A percentile compares a stretch with the other conserved stretches of the same genome.
Conservation (phyloP, 345 rosid genomes). For the Citrus maxima region DNA sequence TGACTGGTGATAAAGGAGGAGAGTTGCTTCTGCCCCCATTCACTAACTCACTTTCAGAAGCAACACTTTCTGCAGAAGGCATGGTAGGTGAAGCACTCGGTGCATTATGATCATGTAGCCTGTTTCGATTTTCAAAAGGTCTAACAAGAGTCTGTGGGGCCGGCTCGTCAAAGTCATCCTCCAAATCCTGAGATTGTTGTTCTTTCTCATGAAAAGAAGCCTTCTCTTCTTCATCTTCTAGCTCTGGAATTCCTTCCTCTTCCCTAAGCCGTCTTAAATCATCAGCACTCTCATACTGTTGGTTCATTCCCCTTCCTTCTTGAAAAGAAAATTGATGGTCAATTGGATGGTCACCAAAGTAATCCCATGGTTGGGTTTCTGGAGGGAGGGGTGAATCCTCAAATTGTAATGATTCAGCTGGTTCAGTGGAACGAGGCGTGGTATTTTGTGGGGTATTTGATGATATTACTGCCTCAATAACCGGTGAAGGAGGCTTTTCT, state of each 20-base stretch:
- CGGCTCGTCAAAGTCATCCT: constrained; percentile 72
- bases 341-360: constrained; percentile 64
- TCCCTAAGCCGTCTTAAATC: constrained; percentile 45
- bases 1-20: constrained; percentile 68
- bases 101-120: constrained; percentile 43
- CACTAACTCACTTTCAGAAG: constrained; percentile 50
- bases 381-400: constrained; percentile 52
- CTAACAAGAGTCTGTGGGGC: constrained; percentile 61
- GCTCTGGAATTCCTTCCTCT: constrained; percentile 59
- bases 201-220: constrained; percentile 52
- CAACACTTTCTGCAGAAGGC: constrained; percentile 36
- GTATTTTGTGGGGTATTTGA: constrained; percentile 45
- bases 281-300: constrained; percentile 40
- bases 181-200: constrained; percentile 63
- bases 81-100: constrained; percentile 34
- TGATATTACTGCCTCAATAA: constrained; percentile 47
- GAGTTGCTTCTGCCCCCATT: constrained; percentile 55
- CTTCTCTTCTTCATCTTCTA: constrained; percentile 64
- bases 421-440: constrained; percentile 38
- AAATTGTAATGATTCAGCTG: constrained; percentile 42
- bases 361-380: constrained; percentile 82
- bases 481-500: constrained; percentile 60
- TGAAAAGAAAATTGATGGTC: constrained; percentile 58
- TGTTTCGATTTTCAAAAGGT: constrained; percentile 68
- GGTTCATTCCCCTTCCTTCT: constrained; percentile 38